Percentiles rank a stretch among this genome's conserved stretches.
These are phyloP conservation scores for Candida freyschussii DNA, from an alignment of 1,139 yeast species.

Conservation along the genomic window DNA sequence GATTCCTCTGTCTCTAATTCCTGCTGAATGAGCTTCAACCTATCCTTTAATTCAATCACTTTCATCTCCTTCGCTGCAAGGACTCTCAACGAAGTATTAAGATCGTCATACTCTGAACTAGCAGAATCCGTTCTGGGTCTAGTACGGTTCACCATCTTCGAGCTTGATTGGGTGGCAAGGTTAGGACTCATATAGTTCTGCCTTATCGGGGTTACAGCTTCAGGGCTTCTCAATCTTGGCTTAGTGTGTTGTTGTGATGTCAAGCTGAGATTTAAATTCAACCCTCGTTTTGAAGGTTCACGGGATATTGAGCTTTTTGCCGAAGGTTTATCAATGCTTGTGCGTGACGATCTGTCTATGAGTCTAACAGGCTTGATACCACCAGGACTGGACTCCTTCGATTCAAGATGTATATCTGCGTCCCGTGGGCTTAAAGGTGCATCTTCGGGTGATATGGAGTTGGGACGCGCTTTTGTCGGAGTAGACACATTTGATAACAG, in stretches of 20 bases:
- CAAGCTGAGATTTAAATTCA: conserved; percentile 14
- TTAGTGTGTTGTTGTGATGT: background rate
- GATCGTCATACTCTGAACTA: conserved; percentile 26
- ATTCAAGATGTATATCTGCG: too few species aligned
- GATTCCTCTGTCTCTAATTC: conserved; percentile 30
- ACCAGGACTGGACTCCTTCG: conserved; percentile 2
- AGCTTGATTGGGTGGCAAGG: conserved; percentile 2
- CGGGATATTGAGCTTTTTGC: too few species aligned
- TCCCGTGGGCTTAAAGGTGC: conserved; percentile 20
- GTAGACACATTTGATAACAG: conserved; percentile 22
- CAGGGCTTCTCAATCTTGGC: conserved; percentile 7
- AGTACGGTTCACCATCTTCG: conserved; percentile 4
- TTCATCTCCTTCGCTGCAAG: conserved; percentile 59
- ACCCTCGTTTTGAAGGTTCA: conserved; percentile 15
- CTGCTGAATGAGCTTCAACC: conserved; percentile 26
- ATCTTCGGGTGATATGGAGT: conserved; percentile 19
- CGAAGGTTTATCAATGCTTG: too few species aligned
- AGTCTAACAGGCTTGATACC: conserved; percentile 3
- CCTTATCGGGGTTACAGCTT: background rate
- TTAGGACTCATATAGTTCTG: conserved; percentile 2
- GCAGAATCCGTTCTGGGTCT: conserved; percentile 21
- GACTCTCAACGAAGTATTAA: conserved; percentile 52
- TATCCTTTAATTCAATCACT: conserved; percentile 11
- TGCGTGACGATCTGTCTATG: background rate
- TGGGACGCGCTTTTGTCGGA: conserved; percentile 23